Percentiles rank a stretch among this genome's conserved stretches.
Conservation (phyloP, 1,284 basidiomycete species). For the Cutaneotrichosporon cutaneum region DNA sequence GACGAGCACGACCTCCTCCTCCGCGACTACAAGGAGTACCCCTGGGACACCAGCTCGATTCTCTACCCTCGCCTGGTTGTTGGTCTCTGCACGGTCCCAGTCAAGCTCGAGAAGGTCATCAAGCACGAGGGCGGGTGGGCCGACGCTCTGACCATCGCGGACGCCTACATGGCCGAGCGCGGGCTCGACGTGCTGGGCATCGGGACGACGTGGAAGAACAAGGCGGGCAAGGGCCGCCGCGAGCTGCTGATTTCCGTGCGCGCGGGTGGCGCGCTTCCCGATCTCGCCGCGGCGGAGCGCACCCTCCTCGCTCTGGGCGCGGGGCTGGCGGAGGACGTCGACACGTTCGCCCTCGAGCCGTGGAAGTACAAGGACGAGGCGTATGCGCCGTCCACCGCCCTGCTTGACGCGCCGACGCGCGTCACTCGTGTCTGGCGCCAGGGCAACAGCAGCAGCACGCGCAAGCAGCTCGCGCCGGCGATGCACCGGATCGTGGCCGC, state of each 20-base stretch:
- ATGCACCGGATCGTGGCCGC: constrained; percentile 40
- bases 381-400: constrained; percentile 24
- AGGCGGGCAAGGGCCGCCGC: constrained; percentile 62
- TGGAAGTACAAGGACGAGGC: constrained; percentile 36
- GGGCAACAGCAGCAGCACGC: constrained; percentile 67
- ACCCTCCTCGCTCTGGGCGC: constrained; percentile 41
- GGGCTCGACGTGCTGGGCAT: constrained; percentile 69
- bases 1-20: constrained; percentile 72
- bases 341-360: constrained; percentile 58
- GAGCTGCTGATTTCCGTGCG: constrained; percentile 68
- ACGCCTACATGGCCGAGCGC: constrained; percentile 66
- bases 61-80: constrained; percentile 52
- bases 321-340: constrained; percentile 59
- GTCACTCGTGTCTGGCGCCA: constrained; percentile 67
- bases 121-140: constrained; percentile 54
- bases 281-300: constrained; percentile 22
- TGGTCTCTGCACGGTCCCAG: constrained; percentile 77
- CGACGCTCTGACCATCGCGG: constrained; percentile 57
- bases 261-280: constrained; percentile 31
- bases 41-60: constrained; percentile 52
- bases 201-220: constrained; percentile 64
- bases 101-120: constrained; percentile 61
- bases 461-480: constrained; percentile 75
- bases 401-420: constrained; percentile 16
- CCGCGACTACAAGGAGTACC: constrained; percentile 90